These are phyloP conservation scores for Zygnema circumcarinatum DNA, from an alignment of 139 green algal genomes.

Conservation along the genomic window DNA sequence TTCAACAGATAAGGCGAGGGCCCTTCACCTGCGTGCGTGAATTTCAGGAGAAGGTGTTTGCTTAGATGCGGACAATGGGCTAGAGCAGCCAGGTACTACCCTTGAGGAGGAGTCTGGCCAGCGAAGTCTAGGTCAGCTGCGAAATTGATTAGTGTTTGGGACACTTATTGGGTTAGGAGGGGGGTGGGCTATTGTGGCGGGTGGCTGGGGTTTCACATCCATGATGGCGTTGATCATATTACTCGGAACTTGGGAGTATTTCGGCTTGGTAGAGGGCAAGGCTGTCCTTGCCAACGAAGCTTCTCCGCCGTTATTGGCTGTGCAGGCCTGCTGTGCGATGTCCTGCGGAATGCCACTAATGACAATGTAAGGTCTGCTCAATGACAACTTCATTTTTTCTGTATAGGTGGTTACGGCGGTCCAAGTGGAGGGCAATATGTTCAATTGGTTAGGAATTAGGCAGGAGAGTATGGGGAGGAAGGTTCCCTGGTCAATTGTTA, in stretches of 20 bases:
- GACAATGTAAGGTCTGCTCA: constrained; percentile 30
- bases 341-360: constrained; percentile 19
- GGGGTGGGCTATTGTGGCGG: constrained; percentile 8
- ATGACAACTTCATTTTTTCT: constrained; percentile 12
- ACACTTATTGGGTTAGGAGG: constrained; percentile 34
- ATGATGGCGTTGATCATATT: constrained; percentile 12
- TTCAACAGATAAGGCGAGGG: too few species aligned
- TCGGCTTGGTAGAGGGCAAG: constrained; percentile 37
- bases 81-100: neutral
- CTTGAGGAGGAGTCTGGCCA: neutral
- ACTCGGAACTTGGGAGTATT: constrained; percentile 44
- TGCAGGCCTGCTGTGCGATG: constrained; percentile 9
- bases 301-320: constrained; percentile 4
- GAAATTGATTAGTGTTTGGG: constrained; percentile 43
- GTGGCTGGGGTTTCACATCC: constrained; percentile 37
- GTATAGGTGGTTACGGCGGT: neutral
- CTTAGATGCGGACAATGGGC: neutral
- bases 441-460: neutral
- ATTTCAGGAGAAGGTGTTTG: neutral
- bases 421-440: neutral
- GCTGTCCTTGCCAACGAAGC: neutral
- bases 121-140: neutral
- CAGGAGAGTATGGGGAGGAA: neutral
- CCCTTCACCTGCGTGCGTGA: too few species aligned
- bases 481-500: neutral